phyloP scores from a whole-genome alignment of 495 filamentous ascomycete species.

The Xylaria nigripes region DNA sequence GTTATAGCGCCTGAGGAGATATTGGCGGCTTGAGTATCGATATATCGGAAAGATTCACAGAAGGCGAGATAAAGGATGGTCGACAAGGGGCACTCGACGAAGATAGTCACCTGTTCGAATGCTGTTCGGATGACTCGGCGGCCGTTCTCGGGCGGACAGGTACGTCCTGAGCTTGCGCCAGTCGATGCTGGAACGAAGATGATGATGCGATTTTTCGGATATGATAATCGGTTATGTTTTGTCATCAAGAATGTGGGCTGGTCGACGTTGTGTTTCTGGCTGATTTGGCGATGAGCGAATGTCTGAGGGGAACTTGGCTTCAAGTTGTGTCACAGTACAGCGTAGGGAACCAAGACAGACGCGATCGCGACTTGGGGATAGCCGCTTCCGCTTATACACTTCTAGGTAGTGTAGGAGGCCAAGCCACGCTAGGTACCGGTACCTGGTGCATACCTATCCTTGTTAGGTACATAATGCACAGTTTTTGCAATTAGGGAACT shows the following conservation, averaged over 20 bases:
- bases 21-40: background rate
- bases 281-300: constrained; percentile 21
- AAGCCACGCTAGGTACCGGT: background rate
- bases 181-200: background rate
- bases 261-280: constrained; percentile 13
- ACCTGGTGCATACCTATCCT: background rate
- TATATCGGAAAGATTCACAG: background rate
- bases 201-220: constrained; percentile 6
- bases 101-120: constrained; percentile 1
- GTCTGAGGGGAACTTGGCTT: constrained; percentile 19
- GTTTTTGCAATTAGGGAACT: background rate
- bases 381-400: background rate
- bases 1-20: background rate
- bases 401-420: no score
- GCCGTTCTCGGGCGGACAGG: constrained; percentile 4
- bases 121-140: background rate
- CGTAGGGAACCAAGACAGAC: constrained; percentile 16
- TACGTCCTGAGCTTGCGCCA: background rate
- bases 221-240: background rate
- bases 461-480: background rate
- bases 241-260: constrained; percentile 8
- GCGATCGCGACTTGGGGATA: constrained; percentile 25
- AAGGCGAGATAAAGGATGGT: constrained; percentile 2
- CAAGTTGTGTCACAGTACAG: constrained; percentile 14
- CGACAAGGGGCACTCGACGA: constrained; percentile 15